Conservation (phyloP, 208 protist species). For the Acanthamoeba royreba region DNA sequence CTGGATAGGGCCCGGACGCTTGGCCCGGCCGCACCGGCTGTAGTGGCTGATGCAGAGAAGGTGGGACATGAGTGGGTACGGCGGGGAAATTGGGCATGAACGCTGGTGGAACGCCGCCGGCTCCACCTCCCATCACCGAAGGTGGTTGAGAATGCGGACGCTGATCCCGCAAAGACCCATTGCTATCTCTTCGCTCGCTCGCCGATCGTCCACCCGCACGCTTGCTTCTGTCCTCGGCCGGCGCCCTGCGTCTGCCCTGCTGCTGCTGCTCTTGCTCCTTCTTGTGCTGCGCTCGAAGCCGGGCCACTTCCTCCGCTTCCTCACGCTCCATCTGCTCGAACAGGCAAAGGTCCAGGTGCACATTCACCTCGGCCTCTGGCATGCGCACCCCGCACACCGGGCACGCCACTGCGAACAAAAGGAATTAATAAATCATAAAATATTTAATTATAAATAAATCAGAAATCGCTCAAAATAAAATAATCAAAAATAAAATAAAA, state of each 20-base stretch:
- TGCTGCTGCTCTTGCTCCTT: background rate
- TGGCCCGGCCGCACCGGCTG: background rate
- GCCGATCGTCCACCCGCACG: background rate
- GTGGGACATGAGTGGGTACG: background rate
- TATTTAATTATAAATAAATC: too few relatives aligned
- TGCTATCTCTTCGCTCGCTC: background rate
- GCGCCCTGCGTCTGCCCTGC: background rate
- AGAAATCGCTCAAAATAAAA: too few relatives aligned
- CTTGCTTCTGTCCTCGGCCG: background rate
- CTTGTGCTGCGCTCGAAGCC: background rate
- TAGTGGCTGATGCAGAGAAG: background rate
- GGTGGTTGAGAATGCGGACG: background rate
- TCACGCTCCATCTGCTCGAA: background rate
- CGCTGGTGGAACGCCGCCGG: background rate
- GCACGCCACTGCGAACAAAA: background rate
- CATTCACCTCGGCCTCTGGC: background rate
- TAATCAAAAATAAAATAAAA: background rate
- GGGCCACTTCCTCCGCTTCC: background rate
- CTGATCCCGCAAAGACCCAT: background rate
- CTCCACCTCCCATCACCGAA: too few relatives aligned
- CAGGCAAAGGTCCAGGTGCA: constrained; percentile 17
- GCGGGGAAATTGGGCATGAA: background rate
- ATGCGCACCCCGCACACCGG: constrained; percentile 11
- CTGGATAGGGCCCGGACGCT: background rate
- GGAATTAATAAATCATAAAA: background rate